A percentile compares a stretch with the other conserved stretches of the same genome.
Evolutionary conservation across 352 stramenopile species (phyloP).

Genomic region (Phytophthora quininea): DNA sequence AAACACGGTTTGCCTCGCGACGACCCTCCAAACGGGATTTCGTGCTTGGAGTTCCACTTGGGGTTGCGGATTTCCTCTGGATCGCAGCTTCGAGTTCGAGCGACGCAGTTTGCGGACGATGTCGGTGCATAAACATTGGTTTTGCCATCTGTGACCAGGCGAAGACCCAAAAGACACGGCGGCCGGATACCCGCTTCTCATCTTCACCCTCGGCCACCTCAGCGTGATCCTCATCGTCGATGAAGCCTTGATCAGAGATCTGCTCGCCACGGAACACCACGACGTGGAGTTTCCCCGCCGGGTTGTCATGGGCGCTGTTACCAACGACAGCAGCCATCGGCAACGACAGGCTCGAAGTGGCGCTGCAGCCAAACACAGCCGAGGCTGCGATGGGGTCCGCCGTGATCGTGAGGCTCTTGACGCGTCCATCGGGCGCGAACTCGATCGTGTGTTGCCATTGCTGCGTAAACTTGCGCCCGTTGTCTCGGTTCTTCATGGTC

Average conservation of each 20-base stretch:
- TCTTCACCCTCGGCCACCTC: constrained; percentile 50
- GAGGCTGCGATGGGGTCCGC: constrained; percentile 86
- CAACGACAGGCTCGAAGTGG: constrained; percentile 84
- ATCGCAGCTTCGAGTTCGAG: constrained; percentile 67
- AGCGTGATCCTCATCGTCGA: constrained; percentile 57
- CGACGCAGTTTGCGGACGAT: constrained; percentile 75
- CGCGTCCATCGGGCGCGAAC: constrained; percentile 82
- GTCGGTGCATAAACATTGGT: constrained; percentile 88
- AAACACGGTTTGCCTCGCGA: constrained; percentile 83
- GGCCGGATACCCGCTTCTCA: constrained; percentile 38
- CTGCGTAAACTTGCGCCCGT: constrained; percentile 89
- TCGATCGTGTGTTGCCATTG: constrained; percentile 92
- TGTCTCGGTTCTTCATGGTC: constrained; percentile 91
- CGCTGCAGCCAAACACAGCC: constrained; percentile 88
- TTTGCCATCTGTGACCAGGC: constrained; percentile 83
- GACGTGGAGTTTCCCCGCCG: constrained; percentile 71
- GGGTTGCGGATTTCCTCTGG: constrained; percentile 57
- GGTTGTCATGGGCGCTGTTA: constrained; percentile 82
- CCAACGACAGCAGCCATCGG: constrained; percentile 84
- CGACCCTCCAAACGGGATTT: constrained; percentile 74
- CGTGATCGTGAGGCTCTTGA: constrained; percentile 88
- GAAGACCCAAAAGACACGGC: constrained; percentile 72
- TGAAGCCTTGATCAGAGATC: constrained; percentile 68
- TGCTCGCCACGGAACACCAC: constrained; percentile 86
- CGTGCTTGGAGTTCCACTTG: constrained; percentile 85